Conservation (phyloP, 202 grass and related monocot genomes). For the Thinopyrum obtusiflorum region DNA sequence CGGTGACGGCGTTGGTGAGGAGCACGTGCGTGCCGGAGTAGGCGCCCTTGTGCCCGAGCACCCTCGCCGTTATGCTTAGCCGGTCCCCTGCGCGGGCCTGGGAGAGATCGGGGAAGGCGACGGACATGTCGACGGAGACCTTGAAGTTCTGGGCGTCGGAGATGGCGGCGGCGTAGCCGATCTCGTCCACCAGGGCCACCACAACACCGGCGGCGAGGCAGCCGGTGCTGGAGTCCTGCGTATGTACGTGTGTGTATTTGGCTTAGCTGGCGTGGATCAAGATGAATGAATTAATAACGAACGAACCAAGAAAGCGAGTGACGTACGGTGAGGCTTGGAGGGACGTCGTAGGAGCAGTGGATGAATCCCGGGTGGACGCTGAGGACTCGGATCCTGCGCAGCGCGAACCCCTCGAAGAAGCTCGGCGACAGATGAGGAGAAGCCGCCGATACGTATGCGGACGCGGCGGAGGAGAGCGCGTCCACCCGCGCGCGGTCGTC, state of each 20-base stretch:
- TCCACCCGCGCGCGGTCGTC: slow-evolving; percentile 49
- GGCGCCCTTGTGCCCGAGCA: slow-evolving; percentile 57
- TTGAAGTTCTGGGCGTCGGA: slow-evolving; percentile 45
- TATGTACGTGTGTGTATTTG: not conserved
- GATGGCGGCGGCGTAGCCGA: slow-evolving; percentile 38
- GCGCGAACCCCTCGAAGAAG: slow-evolving; percentile 78
- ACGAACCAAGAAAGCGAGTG: not conserved
- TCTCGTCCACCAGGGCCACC: slow-evolving; percentile 68
- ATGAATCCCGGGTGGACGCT: slow-evolving; percentile 53
- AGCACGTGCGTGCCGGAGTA: slow-evolving; percentile 61
- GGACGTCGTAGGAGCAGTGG: slow-evolving; percentile 76
- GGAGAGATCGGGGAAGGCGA: slow-evolving; percentile 48
- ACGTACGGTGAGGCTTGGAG: slow-evolving; percentile 56
- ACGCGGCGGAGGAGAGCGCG: slow-evolving; percentile 5
- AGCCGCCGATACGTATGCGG: not conserved
- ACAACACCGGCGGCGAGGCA: slow-evolving; percentile 59
- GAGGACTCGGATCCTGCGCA: slow-evolving; percentile 61
- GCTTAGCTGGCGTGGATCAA: not conserved
- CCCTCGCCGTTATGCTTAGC: slow-evolving; percentile 61
- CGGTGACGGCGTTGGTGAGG: slow-evolving; percentile 60
- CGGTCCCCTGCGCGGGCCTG: slow-evolving; percentile 19
- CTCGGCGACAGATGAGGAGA: not conserved
- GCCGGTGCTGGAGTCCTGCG: slow-evolving; percentile 38
- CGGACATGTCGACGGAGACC: slow-evolving; percentile 85
- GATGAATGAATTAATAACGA: not conserved